phyloP scores from a whole-genome alignment of 2,329 filamentous ascomycete species.

The Myotisia sp. region DNA sequence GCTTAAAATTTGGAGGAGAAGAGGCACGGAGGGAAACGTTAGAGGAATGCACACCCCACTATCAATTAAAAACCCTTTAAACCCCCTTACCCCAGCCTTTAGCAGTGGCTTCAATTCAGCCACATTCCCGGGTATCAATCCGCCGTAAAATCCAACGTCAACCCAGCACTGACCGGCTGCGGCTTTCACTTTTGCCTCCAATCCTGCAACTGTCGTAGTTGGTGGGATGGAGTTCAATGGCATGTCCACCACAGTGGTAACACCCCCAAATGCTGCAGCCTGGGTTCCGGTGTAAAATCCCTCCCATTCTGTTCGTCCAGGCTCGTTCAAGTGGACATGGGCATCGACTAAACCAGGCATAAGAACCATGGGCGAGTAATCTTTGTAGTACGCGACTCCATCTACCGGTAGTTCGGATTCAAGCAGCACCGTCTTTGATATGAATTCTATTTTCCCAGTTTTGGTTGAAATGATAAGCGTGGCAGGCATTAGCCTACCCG shows the following conservation, averaged over 20 bases:
- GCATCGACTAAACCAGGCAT: conserved; percentile 89
- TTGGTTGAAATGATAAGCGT: conserved; percentile 64
- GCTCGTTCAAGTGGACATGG: conserved; percentile 95
- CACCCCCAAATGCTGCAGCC: conserved; percentile 86
- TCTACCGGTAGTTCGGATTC: conserved; percentile 56
- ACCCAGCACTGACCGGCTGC: conserved; percentile 88
- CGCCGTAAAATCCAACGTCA: conserved; percentile 96
- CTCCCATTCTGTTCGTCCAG: conserved; percentile 94
- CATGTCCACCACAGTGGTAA: conserved; percentile 96
- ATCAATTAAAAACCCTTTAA: conserved; percentile 96
- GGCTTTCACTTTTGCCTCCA: conserved; percentile 74
- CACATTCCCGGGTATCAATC: conserved; percentile 80
- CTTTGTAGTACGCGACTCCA: conserved; percentile 49
- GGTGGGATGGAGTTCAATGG: conserved; percentile 92
- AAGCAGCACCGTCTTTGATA: conserved; percentile 62
- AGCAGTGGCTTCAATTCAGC: conserved; percentile 66
- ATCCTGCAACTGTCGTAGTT: conserved; percentile 71
- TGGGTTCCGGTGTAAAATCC: conserved; percentile 91
- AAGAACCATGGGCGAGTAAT: conserved; percentile 73
- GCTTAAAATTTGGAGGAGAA: not conserved
- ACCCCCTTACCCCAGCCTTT: conserved; percentile 73
- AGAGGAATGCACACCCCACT: conserved; percentile 56
- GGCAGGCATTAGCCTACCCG: conserved; percentile 61
- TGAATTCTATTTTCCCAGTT: conserved; percentile 72
- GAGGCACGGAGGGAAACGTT: no score